These are phyloP conservation scores for Mucor sp. DNA, from an alignment of 371 early-diverging fungal species.

Conservation along the genomic window DNA sequence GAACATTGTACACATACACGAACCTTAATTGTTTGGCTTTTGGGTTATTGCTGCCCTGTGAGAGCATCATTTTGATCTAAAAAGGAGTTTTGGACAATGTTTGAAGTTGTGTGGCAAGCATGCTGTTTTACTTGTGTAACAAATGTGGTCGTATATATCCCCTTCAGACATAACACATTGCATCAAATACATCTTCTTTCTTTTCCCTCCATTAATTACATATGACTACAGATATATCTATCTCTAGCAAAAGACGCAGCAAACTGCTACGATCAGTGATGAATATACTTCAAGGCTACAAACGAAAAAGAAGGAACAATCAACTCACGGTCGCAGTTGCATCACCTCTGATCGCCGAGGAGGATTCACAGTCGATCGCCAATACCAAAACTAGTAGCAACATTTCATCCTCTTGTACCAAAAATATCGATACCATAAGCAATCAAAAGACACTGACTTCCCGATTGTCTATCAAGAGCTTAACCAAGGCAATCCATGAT, in stretches of 20 bases:
- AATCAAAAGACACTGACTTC: background rate
- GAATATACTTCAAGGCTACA: background rate
- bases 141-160: background rate
- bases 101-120: background rate
- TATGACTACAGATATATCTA: background rate
- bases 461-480: background rate
- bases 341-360: background rate
- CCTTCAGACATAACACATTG: background rate
- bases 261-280: background rate
- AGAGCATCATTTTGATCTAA: too few species aligned
- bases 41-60: too few species aligned
- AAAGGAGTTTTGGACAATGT: background rate
- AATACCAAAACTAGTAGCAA: background rate
- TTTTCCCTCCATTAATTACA: background rate
- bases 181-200: background rate
- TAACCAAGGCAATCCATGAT: slow-evolving; percentile 1
- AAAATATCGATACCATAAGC: background rate
- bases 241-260: background rate
- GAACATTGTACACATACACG: background rate
- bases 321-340: background rate
- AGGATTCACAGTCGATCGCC: background rate
- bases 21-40: background rate
- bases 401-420: background rate
- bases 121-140: background rate
- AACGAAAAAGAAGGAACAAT: background rate